Base-by-base conservation (phyloP, 768 basidiomycete genomes). In the Imleria badia region DNA sequence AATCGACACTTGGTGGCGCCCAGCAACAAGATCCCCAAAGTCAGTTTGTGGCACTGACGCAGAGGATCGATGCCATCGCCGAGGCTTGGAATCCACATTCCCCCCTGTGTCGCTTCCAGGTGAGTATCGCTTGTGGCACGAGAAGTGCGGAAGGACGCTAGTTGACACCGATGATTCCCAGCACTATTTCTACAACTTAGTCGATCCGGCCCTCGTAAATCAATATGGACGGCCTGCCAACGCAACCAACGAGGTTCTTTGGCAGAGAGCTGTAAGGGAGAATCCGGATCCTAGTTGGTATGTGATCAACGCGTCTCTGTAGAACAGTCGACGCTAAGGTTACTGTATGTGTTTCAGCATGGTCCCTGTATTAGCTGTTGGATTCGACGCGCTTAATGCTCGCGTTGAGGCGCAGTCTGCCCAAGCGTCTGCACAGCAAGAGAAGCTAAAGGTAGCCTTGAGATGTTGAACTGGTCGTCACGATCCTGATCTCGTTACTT, bases 161-260 rank as follows among this genome's bases (percentile, higher is more conserved):
- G 34, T 48, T 64, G 38, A 59, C 13, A 31, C 31, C 10, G 42
- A 7, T 38, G 14, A 40, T 39, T 36, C 19, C 35, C 51, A 93
- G 91, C 81, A 90, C 59, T 83, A 82, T 58, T 94, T 94, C 61
- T 94, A 94, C 68, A 94, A 93, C 61, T 73, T 90, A 14, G 89
- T 93, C 5, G 84, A 88, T 61, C 88, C 89, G 0, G 75, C 73
- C 6, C 78, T 85, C 60, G 82, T 88, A 3, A 76, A 73, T 26
- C 60, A 84, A 48, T 94, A 89, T 58, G 84, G 81, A 8, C 83
- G 88, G 15, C 91, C 92, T 13, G 67, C 76, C 14, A 90, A 90
- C 61, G 84, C 85, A 13, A 79, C 81, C 6, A 86, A 89, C 44
- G 88, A 91, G 41, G 75, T 75, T 10, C 61, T 85, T 41, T 94